These are phyloP conservation scores for Suaeda aralocaspica DNA, from an alignment of 148 eudicot species.

Conservation along the genomic window DNA sequence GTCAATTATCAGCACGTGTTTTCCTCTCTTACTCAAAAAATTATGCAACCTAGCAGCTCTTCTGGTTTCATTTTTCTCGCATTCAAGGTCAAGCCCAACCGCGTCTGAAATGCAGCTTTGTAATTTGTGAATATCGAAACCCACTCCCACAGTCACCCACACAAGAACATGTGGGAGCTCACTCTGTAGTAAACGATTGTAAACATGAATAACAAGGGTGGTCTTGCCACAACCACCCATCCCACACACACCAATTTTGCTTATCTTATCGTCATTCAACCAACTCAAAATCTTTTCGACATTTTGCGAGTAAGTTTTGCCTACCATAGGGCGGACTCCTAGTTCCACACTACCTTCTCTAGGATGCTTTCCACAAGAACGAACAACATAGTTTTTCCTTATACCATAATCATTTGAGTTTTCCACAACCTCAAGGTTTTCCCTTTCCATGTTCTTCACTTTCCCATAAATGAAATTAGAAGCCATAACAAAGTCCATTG, in stretches of 20 bases:
- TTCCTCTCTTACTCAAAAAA: background rate
- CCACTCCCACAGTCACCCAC: constrained; percentile 6
- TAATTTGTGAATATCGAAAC: background rate
- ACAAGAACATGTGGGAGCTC: background rate
- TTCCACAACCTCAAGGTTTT: background rate
- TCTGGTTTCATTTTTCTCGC: background rate
- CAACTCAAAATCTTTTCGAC: background rate
- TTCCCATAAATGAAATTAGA: background rate
- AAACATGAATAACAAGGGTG: background rate
- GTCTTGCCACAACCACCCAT: constrained; percentile 15
- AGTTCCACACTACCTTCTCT: background rate
- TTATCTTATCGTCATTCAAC: background rate
- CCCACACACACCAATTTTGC: constrained; percentile 2
- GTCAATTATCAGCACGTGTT: background rate
- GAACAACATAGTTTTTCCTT: constrained; percentile 1
- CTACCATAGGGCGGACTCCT: background rate
- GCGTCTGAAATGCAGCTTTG: background rate
- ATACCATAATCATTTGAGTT: background rate
- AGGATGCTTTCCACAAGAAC: background rate
- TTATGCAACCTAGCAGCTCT: background rate
- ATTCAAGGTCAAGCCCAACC: background rate
- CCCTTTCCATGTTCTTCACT: background rate
- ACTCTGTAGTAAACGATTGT: background rate
- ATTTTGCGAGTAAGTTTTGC: background rate
- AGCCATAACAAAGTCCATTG: background rate